Conservation (phyloP, 306 rosid genomes). For the Pachyrhizus erosus region DNA sequence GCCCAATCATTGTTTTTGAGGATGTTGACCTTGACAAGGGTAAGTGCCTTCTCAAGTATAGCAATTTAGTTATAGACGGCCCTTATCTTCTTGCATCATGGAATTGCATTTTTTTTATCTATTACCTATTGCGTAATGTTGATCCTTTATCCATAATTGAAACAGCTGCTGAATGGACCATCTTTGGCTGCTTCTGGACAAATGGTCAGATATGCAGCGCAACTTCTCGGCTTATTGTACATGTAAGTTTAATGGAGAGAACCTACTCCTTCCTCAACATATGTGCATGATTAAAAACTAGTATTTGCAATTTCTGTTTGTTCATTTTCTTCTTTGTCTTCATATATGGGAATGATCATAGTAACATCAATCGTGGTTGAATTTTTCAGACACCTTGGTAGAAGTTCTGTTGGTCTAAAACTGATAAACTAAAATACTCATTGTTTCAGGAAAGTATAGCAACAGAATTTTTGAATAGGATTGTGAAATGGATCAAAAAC, state of each 20-base stretch:
- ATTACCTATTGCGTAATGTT: constrained; percentile 13
- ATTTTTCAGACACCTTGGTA: background rate
- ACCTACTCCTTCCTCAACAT: constrained; percentile 11
- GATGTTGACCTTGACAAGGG: constrained; percentile 98
- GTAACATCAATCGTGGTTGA: constrained; percentile 16
- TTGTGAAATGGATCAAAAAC: constrained; percentile 82
- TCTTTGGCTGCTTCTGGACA: constrained; percentile 96
- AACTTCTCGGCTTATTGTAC: constrained; percentile 93
- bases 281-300: constrained; percentile 15
- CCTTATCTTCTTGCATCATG: constrained; percentile 3
- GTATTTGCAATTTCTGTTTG: background rate
- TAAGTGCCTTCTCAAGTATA: constrained; percentile 54
- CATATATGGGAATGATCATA: constrained; percentile 16
- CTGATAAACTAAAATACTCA: constrained; percentile 39
- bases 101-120: constrained; percentile 16
- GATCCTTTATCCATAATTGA: constrained; percentile 43
- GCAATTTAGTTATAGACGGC: constrained; percentile 23
- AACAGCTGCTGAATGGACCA: constrained; percentile 96
- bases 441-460: constrained; percentile 89
- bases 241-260: constrained; percentile 62
- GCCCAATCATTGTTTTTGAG: constrained; percentile 91
- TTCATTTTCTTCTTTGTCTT: background rate
- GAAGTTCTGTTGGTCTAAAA: constrained; percentile 30
- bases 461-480: constrained; percentile 70
- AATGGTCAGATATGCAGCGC: constrained; percentile 99